phyloP scores from a whole-genome alignment of 805 yeast species.

The Kluyveromyces siamensis region DNA sequence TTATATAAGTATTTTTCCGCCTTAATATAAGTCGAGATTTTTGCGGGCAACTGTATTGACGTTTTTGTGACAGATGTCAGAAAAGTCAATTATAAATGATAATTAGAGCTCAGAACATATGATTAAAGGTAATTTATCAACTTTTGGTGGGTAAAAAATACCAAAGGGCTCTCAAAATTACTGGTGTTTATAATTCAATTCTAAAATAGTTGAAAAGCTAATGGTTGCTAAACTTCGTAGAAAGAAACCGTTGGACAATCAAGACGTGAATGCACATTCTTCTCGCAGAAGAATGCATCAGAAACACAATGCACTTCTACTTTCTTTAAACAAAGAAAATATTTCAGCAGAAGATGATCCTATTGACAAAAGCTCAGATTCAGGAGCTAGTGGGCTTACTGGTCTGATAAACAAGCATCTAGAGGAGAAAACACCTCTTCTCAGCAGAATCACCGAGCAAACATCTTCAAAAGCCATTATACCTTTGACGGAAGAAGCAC shows the following conservation, averaged over 20 bases:
- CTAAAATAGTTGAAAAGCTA: background rate
- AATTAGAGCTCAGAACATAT: background rate
- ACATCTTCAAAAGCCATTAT: background rate
- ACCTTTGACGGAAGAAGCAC: conserved; percentile 11
- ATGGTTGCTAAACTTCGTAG: conserved; percentile 1
- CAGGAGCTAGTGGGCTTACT: background rate
- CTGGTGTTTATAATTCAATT: no score
- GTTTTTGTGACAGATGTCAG: background rate
- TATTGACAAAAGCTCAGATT: background rate
- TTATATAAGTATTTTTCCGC: no score
- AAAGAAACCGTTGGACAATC: conserved; percentile 1
- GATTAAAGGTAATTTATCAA: no score
- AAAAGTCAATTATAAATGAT: background rate
- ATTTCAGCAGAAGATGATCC: background rate
- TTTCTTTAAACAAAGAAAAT: background rate
- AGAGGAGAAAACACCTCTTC: background rate
- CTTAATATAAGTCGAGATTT: no score
- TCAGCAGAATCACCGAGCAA: background rate
- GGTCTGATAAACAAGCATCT: conserved; percentile 1
- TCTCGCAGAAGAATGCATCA: background rate
- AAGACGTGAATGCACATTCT: conserved; percentile 1
- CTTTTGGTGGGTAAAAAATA: no score
- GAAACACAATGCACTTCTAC: background rate
- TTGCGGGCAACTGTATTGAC: no score
- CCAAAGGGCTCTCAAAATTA: background rate